These are phyloP conservation scores for Podaxis sp. DNA, from an alignment of 768 basidiomycete genomes.

Conservation along the genomic window DNA sequence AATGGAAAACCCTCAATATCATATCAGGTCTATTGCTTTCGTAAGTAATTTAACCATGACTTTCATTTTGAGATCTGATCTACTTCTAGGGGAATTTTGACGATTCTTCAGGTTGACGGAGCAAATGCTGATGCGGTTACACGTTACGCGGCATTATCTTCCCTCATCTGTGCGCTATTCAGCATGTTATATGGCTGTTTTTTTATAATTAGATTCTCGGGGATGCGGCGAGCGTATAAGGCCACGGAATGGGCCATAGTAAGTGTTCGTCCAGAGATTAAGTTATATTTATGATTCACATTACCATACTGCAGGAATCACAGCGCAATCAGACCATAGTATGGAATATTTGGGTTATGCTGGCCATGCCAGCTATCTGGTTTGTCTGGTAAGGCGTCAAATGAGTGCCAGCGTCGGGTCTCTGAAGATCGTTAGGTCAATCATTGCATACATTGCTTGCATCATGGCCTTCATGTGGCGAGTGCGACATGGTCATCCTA, in stretches of 20 bases:
- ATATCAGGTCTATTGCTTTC: slow-evolving; percentile 16
- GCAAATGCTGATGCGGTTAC: slow-evolving; percentile 50
- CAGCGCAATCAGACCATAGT: slow-evolving; percentile 29
- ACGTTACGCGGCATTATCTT: slow-evolving; percentile 51
- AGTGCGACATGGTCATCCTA: background rate
- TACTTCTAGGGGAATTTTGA: slow-evolving; percentile 27
- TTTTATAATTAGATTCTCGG: slow-evolving; percentile 61
- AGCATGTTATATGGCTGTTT: slow-evolving; percentile 62
- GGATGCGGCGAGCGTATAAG: slow-evolving; percentile 59
- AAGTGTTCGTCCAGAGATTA: background rate
- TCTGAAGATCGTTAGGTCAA: slow-evolving; percentile 18
- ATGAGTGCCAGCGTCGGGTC: background rate
- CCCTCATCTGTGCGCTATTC: slow-evolving; percentile 55
- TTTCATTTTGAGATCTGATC: background rate
- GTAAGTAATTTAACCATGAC: background rate
- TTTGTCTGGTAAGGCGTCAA: slow-evolving; percentile 12
- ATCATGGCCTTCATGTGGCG: slow-evolving; percentile 28
- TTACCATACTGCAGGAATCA: slow-evolving; percentile 40
- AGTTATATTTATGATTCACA: background rate
- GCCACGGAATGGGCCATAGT: slow-evolving; percentile 63
- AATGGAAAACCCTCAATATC: slow-evolving; percentile 18
- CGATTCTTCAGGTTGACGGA: slow-evolving; percentile 28
- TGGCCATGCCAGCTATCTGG: slow-evolving; percentile 17
- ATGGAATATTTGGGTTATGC: slow-evolving; percentile 58
- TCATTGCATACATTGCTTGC: slow-evolving; percentile 23